These are phyloP conservation scores for Colletotrichum cuscutae DNA, from an alignment of 2,329 filamentous ascomycete genomes.

Conservation along the genomic window DNA sequence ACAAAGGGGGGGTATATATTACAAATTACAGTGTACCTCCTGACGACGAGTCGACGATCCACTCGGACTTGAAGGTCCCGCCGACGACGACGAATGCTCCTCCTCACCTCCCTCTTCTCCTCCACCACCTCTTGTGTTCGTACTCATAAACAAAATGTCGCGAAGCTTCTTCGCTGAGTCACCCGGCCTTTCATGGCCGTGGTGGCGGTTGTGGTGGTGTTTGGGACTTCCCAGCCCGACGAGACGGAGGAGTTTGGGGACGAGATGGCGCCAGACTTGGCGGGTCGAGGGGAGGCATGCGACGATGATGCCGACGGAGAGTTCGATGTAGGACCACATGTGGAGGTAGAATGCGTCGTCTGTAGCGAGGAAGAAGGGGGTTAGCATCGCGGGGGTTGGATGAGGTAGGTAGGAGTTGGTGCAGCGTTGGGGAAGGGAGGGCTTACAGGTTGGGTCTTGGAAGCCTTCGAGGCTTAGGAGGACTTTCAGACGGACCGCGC, in stretches of 20 bases:
- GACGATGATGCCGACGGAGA: conserved; percentile 55
- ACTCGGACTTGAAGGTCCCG: not conserved
- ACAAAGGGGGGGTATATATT: no score
- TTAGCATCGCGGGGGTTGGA: conserved; percentile 36
- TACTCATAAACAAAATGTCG: not conserved
- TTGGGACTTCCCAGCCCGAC: not conserved
- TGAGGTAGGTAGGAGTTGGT: no score
- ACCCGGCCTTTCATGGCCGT: not conserved
- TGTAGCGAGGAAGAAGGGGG: not conserved
- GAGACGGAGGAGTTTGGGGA: not conserved
- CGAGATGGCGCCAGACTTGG: conserved; percentile 18
- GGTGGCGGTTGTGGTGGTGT: not conserved
- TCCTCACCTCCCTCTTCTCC: no score
- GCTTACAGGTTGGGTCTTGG: conserved; percentile 46
- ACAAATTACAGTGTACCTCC: no score
- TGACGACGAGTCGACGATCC: not conserved
- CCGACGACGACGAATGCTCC: not conserved
- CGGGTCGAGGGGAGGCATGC: conserved; percentile 47
- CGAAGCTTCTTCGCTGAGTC: conserved; percentile 9
- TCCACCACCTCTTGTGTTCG: not conserved
- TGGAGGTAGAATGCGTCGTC: conserved; percentile 51
- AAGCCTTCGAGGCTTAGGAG: conserved; percentile 52
- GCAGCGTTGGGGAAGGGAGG: no score
- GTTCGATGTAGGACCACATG: conserved; percentile 58
- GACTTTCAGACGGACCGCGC: conserved; percentile 48